Conservation (phyloP, 495 filamentous ascomycete genomes). For the Penicillium canescens region DNA sequence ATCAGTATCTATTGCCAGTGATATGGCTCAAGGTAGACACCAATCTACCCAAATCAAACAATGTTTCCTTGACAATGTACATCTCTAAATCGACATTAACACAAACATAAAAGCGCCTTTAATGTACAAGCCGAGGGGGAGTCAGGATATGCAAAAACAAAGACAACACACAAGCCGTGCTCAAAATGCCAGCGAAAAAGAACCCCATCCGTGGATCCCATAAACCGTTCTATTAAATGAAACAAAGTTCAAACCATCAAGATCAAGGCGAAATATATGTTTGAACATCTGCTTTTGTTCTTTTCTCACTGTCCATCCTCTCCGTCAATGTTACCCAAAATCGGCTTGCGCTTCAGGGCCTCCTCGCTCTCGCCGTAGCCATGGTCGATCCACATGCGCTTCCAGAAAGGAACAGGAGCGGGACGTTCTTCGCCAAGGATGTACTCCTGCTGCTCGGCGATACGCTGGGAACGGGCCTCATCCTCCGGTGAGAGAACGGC, state of each 20-base stretch:
- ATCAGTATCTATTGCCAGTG: slow-evolving; percentile 5
- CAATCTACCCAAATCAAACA: background rate
- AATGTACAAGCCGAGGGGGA: slow-evolving; percentile 31
- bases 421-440: slow-evolving; percentile 57
- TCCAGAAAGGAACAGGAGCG: slow-evolving; percentile 37
- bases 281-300: background rate
- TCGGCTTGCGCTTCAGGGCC: slow-evolving; percentile 38
- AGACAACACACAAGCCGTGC: slow-evolving; percentile 14
- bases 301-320: slow-evolving; percentile 31
- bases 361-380: slow-evolving; percentile 49
- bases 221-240: slow-evolving; percentile 20
- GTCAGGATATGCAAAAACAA: slow-evolving; percentile 24
- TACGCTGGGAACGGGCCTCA: slow-evolving; percentile 62
- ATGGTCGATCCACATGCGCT: slow-evolving; percentile 46
- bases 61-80: slow-evolving; percentile 17
- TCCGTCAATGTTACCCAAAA: slow-evolving; percentile 40
- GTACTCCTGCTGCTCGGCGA: slow-evolving; percentile 65
- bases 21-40: background rate
- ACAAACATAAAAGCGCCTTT: slow-evolving; percentile 22
- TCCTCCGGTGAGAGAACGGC: slow-evolving; percentile 65
- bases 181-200: slow-evolving; percentile 15
- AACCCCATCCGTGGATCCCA: slow-evolving; percentile 6
- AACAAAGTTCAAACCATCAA: slow-evolving; percentile 1
- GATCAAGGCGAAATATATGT: background rate
- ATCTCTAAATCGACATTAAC: slow-evolving; percentile 11